Percentiles rank a stretch among this genome's conserved stretches.
phyloP scores from a whole-genome alignment of 176 grass and related monocot genomes.

The Juncus effusus region DNA sequence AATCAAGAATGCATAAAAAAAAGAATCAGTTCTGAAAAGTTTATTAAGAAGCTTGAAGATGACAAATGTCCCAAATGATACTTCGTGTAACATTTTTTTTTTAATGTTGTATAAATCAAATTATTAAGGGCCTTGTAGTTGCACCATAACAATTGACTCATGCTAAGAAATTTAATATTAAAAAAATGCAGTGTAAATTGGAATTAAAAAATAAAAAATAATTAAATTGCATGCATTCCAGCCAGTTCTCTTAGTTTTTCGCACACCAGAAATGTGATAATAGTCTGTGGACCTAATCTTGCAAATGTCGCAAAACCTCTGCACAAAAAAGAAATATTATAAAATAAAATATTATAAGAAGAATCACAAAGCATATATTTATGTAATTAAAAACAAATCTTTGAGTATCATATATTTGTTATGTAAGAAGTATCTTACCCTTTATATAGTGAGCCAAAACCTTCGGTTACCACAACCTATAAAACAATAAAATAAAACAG shows the following conservation, averaged over 20 bases:
- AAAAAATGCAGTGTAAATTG: too few relatives aligned
- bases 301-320: constrained; percentile 85
- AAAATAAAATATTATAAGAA: constrained; percentile 10
- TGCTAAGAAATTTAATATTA: too few relatives aligned
- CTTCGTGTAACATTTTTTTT: too few relatives aligned
- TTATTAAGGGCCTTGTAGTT: too few relatives aligned
- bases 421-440: constrained; percentile 40
- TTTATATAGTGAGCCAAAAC: constrained; percentile 79
- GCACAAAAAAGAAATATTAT: constrained; percentile 22
- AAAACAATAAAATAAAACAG: constrained; percentile 30
- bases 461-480: constrained; percentile 72
- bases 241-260: constrained; percentile 70
- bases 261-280: constrained; percentile 74
- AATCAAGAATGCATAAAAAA: too few relatives aligned
- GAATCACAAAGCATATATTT: neutral
- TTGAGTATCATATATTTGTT: neutral
- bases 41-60: too few relatives aligned
- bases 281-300: constrained; percentile 82
- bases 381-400: constrained; percentile 5
- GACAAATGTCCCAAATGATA: too few relatives aligned
- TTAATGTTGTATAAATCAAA: too few relatives aligned
- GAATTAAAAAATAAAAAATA: neutral
- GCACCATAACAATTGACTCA: too few relatives aligned
- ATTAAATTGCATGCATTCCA: constrained; percentile 68
- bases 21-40: too few relatives aligned